phyloP scores from a whole-genome alignment of 257 asterid genomes.

The Rehmannia glutinosa region DNA sequence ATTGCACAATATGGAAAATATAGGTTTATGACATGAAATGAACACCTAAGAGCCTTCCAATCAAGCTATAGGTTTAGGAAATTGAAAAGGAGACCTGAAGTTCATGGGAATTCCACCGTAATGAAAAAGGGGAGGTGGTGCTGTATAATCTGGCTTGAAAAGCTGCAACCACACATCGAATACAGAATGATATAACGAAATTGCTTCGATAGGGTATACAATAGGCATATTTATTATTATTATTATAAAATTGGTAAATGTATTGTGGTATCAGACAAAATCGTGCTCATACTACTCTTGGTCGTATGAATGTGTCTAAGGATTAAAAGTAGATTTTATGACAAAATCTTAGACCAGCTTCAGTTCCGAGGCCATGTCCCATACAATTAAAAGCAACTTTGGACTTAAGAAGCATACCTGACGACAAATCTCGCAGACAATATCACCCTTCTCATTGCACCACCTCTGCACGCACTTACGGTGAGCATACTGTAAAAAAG shows the following conservation, averaged over 20 bases:
- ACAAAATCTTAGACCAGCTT: neutral
- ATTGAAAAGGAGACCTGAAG: conserved; percentile 53
- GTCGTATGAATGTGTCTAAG: too few species aligned
- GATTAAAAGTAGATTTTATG: too few species aligned
- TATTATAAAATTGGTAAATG: neutral
- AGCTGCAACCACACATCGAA: conserved; percentile 41
- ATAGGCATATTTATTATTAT: neutral
- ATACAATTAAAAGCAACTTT: neutral
- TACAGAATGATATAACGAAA: neutral
- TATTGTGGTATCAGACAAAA: neutral
- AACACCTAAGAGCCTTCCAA: too few species aligned
- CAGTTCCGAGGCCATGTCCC: neutral
- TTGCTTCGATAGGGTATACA: neutral
- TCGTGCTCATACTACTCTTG: too few species aligned
- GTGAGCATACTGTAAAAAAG: conserved; percentile 62
- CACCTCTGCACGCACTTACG: conserved; percentile 77
- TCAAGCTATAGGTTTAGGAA: too few species aligned
- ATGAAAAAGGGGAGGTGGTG: conserved; percentile 62
- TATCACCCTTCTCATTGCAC: conserved; percentile 94
- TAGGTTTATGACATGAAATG: too few species aligned
- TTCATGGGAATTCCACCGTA: conserved; percentile 53
- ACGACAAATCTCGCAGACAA: conserved; percentile 75
- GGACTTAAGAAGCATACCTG: conserved; percentile 40
- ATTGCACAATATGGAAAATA: neutral
- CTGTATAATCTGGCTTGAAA: conserved; percentile 73